Base-by-base conservation (phyloP, 2,329 filamentous ascomycete species). In the Penicillium occitanis region DNA sequence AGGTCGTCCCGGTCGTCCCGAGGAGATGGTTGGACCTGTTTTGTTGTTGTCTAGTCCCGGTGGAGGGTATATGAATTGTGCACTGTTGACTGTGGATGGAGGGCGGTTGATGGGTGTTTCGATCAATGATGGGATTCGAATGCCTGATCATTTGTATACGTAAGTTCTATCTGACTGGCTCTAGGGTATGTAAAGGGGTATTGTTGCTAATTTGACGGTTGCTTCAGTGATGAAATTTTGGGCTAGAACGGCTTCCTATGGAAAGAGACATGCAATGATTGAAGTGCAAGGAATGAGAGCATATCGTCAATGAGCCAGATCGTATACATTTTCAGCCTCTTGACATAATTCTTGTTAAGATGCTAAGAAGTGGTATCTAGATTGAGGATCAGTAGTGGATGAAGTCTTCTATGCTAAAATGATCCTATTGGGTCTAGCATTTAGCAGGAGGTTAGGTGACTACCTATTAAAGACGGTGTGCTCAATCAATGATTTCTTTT, bases 51-150 rank as follows among this genome's bases (percentile, higher is more conserved):
- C 70, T 2, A 72, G 70, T 57, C 51, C 70, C 6, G 71, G 68
- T 10, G 73, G 71, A 42, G 71, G 66, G 3, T 73, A 73, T 61
- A 74, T 73, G 69, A 74, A 73, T 63, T 67, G 66, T 57, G 72
- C 70, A 1, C 63, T 69, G 13, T 64, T 74, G 44, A 72, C 70
- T 2, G 69, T 74, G 10, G 73, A 74, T 33, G 73, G 73, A 2
- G 73, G 73, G 4, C 35, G 67, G 13, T 28, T 66, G 35, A 62
- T 68, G 67, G 67, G 66, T 50, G 19, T 69, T 60, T 61, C 66
- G 35, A 58, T 63, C 61, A 63, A 72, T 64, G 42, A 67, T 58
- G 65, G 68, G 35, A 61, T 68, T 61, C 40, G 69, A 40, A 64
- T 67, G 66, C 63, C 69, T 46, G 64, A 70, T 19, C 48, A 67